A percentile compares a stretch with the other conserved stretches of the same genome.
These are phyloP conservation scores for Cunninghamia lanceolata DNA, from an alignment of 75 land plant species.

Conservation along the genomic window DNA sequence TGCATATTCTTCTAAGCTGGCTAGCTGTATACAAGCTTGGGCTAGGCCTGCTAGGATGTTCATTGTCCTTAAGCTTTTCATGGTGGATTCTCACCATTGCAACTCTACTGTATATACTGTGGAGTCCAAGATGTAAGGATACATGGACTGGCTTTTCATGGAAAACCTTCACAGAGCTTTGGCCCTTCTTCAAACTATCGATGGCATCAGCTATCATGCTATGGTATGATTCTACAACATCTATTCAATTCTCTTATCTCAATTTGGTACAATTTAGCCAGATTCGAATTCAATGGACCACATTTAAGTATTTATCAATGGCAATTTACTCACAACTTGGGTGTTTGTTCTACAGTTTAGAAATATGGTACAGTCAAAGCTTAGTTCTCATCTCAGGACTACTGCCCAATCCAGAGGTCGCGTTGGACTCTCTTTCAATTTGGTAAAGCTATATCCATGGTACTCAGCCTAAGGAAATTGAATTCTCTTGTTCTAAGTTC, in stretches of 20 bases:
- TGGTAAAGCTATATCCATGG: constrained; percentile 21
- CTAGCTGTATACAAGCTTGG: constrained; percentile 39
- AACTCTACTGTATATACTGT: constrained; percentile 16
- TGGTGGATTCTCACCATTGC: constrained; percentile 58
- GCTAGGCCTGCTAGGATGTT: constrained; percentile 53
- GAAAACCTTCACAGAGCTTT: constrained; percentile 48
- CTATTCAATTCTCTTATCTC: too few relatives aligned
- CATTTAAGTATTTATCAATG: too few relatives aligned
- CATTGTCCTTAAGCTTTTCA: constrained; percentile 54
- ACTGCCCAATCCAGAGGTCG: constrained; percentile 32
- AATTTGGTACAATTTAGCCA: background rate
- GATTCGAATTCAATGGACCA: too few relatives aligned
- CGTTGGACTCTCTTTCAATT: constrained; percentile 37
- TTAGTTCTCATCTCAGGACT: constrained; percentile 45
- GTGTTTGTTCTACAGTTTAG: constrained; percentile 23
- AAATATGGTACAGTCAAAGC: constrained; percentile 43
- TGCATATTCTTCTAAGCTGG: constrained; percentile 55
- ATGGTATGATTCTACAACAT: constrained; percentile 24
- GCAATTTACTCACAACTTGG: background rate
- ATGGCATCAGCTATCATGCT: constrained; percentile 69
- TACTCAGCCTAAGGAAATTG: too few relatives aligned
- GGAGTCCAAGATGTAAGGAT: constrained; percentile 29
- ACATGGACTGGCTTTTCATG: constrained; percentile 59
- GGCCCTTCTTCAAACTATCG: constrained; percentile 54
- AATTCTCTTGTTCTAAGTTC: too few relatives aligned